These are phyloP conservation scores for Vaccinium myrtillus DNA, from an alignment of 148 eudicot species.

Conservation along the genomic window DNA sequence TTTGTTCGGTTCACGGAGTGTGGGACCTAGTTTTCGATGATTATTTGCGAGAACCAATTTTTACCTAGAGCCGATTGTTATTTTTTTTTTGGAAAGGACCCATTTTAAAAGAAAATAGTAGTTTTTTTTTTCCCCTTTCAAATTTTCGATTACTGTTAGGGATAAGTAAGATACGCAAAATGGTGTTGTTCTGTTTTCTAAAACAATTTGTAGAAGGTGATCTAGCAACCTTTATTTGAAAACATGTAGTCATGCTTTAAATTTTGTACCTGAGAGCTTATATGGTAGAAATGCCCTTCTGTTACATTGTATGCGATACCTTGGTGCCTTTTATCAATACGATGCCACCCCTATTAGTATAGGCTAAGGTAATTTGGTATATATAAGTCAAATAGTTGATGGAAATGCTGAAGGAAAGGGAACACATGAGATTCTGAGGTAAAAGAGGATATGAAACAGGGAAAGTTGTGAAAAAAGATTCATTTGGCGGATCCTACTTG, in stretches of 20 bases:
- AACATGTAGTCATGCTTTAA: background rate
- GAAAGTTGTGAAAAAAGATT: background rate
- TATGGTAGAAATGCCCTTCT: too few relatives aligned
- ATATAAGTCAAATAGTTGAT: background rate
- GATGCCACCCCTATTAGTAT: background rate
- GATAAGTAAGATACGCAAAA: background rate
- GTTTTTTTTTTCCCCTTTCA: too few relatives aligned
- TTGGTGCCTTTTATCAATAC: background rate
- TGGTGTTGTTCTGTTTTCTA: background rate
- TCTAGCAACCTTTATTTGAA: background rate
- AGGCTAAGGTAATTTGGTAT: too few relatives aligned
- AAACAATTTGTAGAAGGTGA: background rate
- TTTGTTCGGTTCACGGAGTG: background rate
- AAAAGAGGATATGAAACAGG: background rate
- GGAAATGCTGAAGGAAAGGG: background rate
- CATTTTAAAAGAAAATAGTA: background rate
- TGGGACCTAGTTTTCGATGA: background rate
- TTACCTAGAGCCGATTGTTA: background rate
- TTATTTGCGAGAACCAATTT: background rate
- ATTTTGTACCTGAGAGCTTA: background rate
- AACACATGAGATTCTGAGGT: background rate
- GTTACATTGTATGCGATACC: background rate
- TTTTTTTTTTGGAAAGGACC: background rate
- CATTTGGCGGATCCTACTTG: background rate
- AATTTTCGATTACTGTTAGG: background rate